Percentiles rank a stretch among this genome's conserved stretches.
Evolutionary conservation across 768 basidiomycete species (phyloP).

Genomic region (Naematelia aurantialba): DNA sequence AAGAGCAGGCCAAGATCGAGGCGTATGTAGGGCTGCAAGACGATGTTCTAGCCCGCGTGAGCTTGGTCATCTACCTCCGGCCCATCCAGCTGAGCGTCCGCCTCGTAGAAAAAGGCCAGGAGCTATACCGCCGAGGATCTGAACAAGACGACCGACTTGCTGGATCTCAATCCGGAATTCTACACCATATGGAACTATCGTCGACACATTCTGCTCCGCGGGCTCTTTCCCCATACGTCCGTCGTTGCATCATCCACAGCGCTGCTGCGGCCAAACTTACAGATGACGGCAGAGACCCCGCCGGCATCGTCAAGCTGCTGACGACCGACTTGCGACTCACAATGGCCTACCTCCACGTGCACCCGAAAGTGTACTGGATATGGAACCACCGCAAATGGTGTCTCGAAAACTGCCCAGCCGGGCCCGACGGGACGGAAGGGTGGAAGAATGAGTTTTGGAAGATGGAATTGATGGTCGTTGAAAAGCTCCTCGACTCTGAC

Average conservation of each 20-base stretch:
- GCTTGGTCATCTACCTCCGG: constrained; percentile 20
- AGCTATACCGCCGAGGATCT: constrained; percentile 75
- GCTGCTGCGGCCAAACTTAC: not conserved
- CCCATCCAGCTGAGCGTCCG: not conserved
- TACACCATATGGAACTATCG: constrained; percentile 97
- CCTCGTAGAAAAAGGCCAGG: constrained; percentile 61
- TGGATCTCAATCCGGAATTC: constrained; percentile 87
- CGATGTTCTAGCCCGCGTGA: constrained; percentile 64
- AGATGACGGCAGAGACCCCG: constrained; percentile 56
- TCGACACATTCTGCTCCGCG: constrained; percentile 68
- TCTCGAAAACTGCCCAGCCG: constrained; percentile 75
- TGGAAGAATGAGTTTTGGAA: constrained; percentile 83
- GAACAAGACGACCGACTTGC: constrained; percentile 67
- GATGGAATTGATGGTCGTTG: constrained; percentile 77
- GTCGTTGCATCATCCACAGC: constrained; percentile 18
- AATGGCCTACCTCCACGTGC: constrained; percentile 68
- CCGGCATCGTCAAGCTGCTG: constrained; percentile 63
- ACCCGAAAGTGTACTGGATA: constrained; percentile 97
- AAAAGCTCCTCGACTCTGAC: constrained; percentile 88
- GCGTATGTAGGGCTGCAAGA: constrained; percentile 68
- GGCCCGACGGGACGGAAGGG: constrained; percentile 55
- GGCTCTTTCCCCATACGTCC: constrained; percentile 67
- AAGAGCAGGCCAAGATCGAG: constrained; percentile 70
- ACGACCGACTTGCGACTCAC: constrained; percentile 75
- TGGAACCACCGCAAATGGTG: constrained; percentile 99